Percentiles rank a stretch among this genome's conserved stretches.
Evolutionary conservation across 2,329 filamentous ascomycete genomes (phyloP).

Genomic region (Aspergillus brunneoviolaceus): DNA sequence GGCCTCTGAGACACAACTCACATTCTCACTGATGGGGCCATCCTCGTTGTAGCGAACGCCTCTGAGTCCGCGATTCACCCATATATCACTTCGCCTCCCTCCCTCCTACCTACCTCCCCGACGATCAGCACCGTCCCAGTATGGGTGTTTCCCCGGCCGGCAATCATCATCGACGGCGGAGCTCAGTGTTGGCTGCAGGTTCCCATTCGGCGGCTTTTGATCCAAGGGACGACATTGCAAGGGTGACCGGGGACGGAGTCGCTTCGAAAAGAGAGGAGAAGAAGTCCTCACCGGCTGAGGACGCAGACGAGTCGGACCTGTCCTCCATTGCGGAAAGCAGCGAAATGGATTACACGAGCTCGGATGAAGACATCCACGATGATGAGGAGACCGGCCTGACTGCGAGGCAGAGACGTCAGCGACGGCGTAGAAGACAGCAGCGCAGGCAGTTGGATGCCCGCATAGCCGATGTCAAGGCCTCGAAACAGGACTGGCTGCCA

Average conservation of each 20-base stretch:
- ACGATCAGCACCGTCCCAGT: conserved; percentile 13
- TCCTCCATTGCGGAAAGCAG: conserved; percentile 49
- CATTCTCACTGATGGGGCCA: conserved; percentile 19
- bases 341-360: conserved; percentile 59
- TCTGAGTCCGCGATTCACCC: conserved; percentile 1
- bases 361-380: conserved; percentile 72
- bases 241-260: conserved; percentile 24
- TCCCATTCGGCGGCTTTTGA: conserved; percentile 39
- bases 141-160: conserved; percentile 37
- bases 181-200: conserved; percentile 40
- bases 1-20: not conserved
- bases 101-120: not conserved
- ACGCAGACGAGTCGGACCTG: conserved; percentile 41
- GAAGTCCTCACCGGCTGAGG: conserved; percentile 34
- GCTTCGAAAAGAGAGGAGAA: conserved; percentile 35
- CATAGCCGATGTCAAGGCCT: conserved; percentile 60
- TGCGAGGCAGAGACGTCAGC: conserved; percentile 63
- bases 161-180: conserved; percentile 41
- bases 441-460: conserved; percentile 70
- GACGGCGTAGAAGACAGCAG: conserved; percentile 65
- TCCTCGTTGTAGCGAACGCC: conserved; percentile 7
- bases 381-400: conserved; percentile 91
- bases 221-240: conserved; percentile 33
- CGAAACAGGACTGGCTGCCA: conserved; percentile 65
- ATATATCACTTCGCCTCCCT: conserved; percentile 3